These are phyloP conservation scores for Penicillium verhagenii DNA, from an alignment of 495 filamentous ascomycete genomes.

Conservation along the genomic window DNA sequence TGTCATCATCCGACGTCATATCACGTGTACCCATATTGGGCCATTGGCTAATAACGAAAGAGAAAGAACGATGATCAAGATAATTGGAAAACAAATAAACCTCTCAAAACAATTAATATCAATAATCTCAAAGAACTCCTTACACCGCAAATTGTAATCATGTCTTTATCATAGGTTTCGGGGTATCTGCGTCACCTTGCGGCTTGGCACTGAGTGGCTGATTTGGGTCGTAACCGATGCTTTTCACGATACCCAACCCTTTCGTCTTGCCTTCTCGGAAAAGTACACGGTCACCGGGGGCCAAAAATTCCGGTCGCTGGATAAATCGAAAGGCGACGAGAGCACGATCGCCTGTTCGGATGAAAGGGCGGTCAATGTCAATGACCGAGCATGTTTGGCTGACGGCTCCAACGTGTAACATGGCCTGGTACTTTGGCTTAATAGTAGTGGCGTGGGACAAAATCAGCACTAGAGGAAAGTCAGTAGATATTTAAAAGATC, in stretches of 20 bases:
- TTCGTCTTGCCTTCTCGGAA: conserved; percentile 96
- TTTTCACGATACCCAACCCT: conserved; percentile 91
- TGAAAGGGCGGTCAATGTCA: conserved; percentile 94
- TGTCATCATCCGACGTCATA: conserved; percentile 26
- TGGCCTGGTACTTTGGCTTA: conserved; percentile 95
- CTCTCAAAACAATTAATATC: not conserved
- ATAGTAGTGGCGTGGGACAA: conserved; percentile 98
- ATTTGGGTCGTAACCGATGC: conserved; percentile 76
- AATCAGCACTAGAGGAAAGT: conserved; percentile 68
- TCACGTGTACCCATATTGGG: conserved; percentile 26
- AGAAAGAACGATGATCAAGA: not conserved
- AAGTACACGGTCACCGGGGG: conserved; percentile 81
- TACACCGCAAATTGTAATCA: not conserved
- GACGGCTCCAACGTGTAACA: conserved; percentile 95
- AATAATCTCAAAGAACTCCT: not conserved
- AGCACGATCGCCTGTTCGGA: conserved; percentile 90
- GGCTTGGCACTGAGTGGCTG: conserved; percentile 52
- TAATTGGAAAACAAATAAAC: not conserved
- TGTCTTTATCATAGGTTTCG: not conserved
- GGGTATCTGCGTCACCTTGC: not conserved
- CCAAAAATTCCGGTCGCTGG: conserved; percentile 92
- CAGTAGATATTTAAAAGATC: conserved; percentile 9
- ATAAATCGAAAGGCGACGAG: conserved; percentile 92
- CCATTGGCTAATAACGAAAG: not conserved
- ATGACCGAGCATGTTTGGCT: conserved; percentile 97